phyloP scores from a whole-genome alignment of 495 filamentous ascomycete genomes.

The Collariella sp. region DNA sequence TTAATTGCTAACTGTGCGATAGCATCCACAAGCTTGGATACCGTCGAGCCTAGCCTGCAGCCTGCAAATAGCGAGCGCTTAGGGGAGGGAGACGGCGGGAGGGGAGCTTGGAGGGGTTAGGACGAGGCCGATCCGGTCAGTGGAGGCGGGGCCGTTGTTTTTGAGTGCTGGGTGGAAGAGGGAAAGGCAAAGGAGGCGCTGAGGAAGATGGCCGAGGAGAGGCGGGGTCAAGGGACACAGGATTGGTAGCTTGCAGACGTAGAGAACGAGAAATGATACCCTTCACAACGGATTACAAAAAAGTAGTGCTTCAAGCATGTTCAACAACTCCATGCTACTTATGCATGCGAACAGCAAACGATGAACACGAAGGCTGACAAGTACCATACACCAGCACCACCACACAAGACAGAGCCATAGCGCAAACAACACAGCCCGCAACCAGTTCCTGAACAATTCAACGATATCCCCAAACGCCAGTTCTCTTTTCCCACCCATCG shows the following conservation, averaged over 20 bases:
- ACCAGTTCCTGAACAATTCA: neutral
- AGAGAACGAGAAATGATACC: neutral
- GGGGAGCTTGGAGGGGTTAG: slow-evolving; percentile 38
- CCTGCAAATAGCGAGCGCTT: slow-evolving; percentile 22
- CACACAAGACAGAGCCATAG: neutral
- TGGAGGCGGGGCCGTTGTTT: slow-evolving; percentile 55
- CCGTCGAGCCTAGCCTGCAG: slow-evolving; percentile 45
- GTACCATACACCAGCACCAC: neutral
- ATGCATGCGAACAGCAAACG: neutral
- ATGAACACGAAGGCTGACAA: neutral
- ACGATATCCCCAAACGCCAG: neutral
- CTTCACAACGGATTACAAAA: neutral
- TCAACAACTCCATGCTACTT: neutral
- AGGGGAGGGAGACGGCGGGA: slow-evolving; percentile 25
- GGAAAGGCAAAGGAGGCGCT: slow-evolving; percentile 28
- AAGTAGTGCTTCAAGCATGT: neutral
- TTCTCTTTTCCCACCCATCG: neutral
- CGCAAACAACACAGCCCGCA: neutral
- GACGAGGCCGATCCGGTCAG: slow-evolving; percentile 48
- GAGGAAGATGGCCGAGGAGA: neutral
- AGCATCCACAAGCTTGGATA: slow-evolving; percentile 61
- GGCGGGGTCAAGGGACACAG: neutral
- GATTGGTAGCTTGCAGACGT: too few relatives aligned
- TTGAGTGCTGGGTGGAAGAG: slow-evolving; percentile 65
- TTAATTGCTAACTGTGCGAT: neutral